Percentiles rank a stretch among this genome's conserved stretches.
Evolutionary conservation across 257 asterid genomes (phyloP).

Genomic region (Oldenlandia corymbosa): DNA sequence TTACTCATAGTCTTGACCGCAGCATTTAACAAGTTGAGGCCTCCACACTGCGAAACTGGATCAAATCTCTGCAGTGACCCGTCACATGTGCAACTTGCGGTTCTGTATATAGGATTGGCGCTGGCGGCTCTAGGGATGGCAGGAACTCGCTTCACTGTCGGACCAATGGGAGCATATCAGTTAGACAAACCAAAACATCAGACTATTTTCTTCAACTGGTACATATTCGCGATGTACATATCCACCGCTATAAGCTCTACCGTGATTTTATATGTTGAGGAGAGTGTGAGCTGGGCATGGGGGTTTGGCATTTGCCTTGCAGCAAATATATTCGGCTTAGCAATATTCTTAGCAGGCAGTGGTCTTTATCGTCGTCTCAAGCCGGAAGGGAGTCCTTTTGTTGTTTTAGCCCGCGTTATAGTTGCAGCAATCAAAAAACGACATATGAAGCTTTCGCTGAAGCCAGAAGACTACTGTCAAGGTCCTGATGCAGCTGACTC

Average conservation of each 20-base stretch:
- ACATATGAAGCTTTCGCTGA: conserved; percentile 26
- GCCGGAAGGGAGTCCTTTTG: conserved; percentile 60
- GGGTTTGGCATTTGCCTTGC: conserved; percentile 26
- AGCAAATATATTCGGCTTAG: conserved; percentile 23
- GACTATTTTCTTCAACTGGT: conserved; percentile 28
- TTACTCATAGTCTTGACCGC: conserved; percentile 26
- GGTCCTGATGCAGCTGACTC: conserved; percentile 16
- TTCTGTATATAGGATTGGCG: conserved; percentile 21
- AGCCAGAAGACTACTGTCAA: conserved; percentile 41
- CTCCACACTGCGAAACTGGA: conserved; percentile 25
- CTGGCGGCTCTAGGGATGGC: conserved; percentile 29
- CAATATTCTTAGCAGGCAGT: conserved; percentile 23
- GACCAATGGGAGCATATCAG: conserved; percentile 36
- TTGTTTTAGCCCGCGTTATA: conserved; percentile 42
- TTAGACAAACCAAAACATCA: conserved; percentile 27
- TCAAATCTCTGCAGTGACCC: conserved; percentile 18
- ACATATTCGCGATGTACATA: conserved; percentile 23
- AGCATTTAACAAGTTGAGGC: conserved; percentile 24
- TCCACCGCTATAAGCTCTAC: conserved; percentile 24
- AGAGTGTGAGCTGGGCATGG: conserved; percentile 32
- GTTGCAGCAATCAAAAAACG: conserved; percentile 48
- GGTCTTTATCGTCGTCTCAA: conserved; percentile 25
- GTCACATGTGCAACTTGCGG: conserved; percentile 21
- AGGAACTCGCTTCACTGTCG: conserved; percentile 32
- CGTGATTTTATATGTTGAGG: conserved; percentile 28